These are phyloP conservation scores for Lablab purpureus DNA, from an alignment of 306 rosid genomes.

Conservation along the genomic window DNA sequence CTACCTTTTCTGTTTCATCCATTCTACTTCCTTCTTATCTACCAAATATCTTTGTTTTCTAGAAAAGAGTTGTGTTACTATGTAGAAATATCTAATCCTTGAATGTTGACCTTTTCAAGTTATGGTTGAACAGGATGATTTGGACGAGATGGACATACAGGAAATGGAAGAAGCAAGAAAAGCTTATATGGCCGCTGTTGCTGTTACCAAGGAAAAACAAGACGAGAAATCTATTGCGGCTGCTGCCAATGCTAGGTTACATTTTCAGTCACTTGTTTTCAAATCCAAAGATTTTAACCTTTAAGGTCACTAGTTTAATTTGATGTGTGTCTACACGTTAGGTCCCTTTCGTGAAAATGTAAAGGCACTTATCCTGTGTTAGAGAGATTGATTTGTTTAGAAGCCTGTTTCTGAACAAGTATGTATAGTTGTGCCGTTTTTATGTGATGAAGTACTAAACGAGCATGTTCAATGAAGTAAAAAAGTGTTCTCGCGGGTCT, in stretches of 20 bases:
- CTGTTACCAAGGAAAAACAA: conserved; percentile 69
- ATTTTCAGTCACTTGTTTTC: conserved; percentile 67
- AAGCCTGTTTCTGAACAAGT: conserved; percentile 36
- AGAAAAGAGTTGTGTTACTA: conserved; percentile 15
- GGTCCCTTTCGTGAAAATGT: conserved; percentile 27
- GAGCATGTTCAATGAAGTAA: conserved; percentile 34
- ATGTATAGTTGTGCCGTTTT: conserved; percentile 20
- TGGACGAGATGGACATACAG: conserved; percentile 74
- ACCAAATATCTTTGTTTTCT: conserved; percentile 3
- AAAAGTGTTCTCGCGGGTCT: neutral
- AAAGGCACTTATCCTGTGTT: conserved; percentile 21
- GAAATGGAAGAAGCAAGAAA: conserved; percentile 85
- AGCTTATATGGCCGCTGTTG: conserved; percentile 76
- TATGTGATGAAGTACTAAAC: conserved; percentile 7
- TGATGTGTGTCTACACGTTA: conserved; percentile 23
- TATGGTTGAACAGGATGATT: conserved; percentile 69
- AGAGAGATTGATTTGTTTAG: conserved; percentile 26
- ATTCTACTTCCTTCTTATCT: too few relatives aligned
- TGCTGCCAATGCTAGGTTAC: conserved; percentile 74
- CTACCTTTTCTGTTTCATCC: too few relatives aligned
- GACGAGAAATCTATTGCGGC: conserved; percentile 89
- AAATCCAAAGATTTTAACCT: conserved; percentile 50
- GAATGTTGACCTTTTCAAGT: conserved; percentile 5
- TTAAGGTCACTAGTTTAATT: conserved; percentile 34
- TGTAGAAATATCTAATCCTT: conserved; percentile 26